phyloP scores from a whole-genome alignment of 768 basidiomycete genomes.

The Lactarius indigo region DNA sequence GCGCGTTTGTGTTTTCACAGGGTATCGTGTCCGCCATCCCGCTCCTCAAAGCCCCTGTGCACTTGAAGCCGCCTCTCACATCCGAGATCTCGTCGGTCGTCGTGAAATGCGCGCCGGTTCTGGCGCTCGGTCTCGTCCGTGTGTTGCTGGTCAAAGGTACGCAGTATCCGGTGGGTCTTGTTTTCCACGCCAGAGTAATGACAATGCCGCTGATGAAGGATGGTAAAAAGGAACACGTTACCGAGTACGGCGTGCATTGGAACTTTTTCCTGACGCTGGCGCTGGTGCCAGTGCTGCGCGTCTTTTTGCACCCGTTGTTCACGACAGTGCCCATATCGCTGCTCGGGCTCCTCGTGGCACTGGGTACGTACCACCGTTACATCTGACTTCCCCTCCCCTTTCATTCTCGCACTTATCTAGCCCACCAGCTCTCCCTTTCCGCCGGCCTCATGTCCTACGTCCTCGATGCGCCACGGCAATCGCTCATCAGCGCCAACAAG shows the following conservation, averaged over 20 bases:
- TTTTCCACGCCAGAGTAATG: not conserved
- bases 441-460: constrained; percentile 60
- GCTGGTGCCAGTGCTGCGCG: constrained; percentile 68
- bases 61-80: constrained; percentile 46
- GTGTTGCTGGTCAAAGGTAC: constrained; percentile 87
- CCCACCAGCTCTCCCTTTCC: constrained; percentile 66
- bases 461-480: constrained; percentile 57
- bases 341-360: constrained; percentile 57
- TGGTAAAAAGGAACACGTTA: constrained; percentile 73
- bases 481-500: constrained; percentile 77
- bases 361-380: constrained; percentile 40
- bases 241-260: constrained; percentile 97
- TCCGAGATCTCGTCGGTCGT: constrained; percentile 49
- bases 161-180: constrained; percentile 77
- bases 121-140: constrained; percentile 70
- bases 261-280: constrained; percentile 97
- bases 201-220: constrained; percentile 1
- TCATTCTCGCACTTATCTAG: constrained; percentile 37
- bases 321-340: constrained; percentile 52
- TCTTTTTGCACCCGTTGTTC: constrained; percentile 65
- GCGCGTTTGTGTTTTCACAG: constrained; percentile 95
- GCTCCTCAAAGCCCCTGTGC: constrained; percentile 57
- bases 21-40: constrained; percentile 89
- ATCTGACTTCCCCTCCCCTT: not conserved
- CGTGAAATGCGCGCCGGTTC: constrained; percentile 63